Percentiles rank a stretch among this genome's conserved stretches.
phyloP scores from a whole-genome alignment of 495 filamentous ascomycete species.

The Lasiosphaeris hirsuta region DNA sequence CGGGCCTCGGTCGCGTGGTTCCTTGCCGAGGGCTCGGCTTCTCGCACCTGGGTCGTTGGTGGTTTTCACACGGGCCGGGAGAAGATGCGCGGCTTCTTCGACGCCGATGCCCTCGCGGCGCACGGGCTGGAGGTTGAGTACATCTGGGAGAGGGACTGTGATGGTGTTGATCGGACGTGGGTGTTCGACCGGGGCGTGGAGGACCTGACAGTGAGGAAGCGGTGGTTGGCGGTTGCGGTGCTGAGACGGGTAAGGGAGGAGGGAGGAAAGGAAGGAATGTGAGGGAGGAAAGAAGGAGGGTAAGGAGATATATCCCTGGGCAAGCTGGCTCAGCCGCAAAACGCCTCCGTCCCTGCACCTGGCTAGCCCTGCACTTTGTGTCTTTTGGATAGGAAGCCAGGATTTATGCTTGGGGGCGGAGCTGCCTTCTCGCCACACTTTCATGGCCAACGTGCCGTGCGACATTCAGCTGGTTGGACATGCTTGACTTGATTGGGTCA shows the following conservation, averaged over 20 bases:
- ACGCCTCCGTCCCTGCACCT: not conserved
- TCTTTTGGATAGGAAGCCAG: not conserved
- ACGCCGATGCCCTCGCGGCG: conserved; percentile 46
- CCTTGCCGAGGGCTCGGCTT: conserved; percentile 47
- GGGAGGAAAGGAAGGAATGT: not conserved
- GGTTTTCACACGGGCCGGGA: conserved; percentile 82
- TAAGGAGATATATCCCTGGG: not conserved
- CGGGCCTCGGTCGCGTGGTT: conserved; percentile 68
- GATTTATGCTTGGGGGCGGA: not conserved
- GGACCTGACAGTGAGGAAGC: conserved; percentile 61
- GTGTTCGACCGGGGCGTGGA: conserved; percentile 58
- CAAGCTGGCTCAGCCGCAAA: conserved; percentile 1
- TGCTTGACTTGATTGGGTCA: conserved; percentile 15
- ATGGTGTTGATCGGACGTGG: conserved; percentile 67
- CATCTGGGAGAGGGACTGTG: conserved; percentile 72
- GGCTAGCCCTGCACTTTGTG: not conserved
- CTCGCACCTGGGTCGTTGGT: conserved; percentile 63
- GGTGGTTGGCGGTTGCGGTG: conserved; percentile 74
- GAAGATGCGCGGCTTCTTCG: conserved; percentile 71
- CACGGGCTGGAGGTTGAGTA: conserved; percentile 64
- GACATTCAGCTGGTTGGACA: not conserved
- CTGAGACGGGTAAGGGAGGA: conserved; percentile 34
- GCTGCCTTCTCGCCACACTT: not conserved
- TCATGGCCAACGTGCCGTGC: not conserved
- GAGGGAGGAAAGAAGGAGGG: not conserved